Evolutionary conservation across 2,329 filamentous ascomycete genomes (phyloP).

Genomic region (Epichloe amarillans): DNA sequence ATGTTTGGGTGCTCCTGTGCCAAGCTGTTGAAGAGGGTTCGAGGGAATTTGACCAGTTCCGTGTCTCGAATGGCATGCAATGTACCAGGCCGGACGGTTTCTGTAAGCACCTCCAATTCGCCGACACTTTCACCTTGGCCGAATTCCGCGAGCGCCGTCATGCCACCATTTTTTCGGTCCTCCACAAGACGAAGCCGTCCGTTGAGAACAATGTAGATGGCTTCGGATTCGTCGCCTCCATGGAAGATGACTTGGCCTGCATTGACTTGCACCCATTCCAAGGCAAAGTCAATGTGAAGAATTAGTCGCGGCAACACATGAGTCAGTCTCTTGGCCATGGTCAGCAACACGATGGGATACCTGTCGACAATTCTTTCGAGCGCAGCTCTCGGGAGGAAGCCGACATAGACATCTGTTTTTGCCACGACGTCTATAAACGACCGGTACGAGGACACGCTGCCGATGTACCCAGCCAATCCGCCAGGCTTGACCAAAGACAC

Average conservation of each 20-base stretch:
- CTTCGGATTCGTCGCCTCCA: conserved; percentile 88
- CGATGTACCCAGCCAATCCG: conserved; percentile 85
- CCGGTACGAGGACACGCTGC: conserved; percentile 84
- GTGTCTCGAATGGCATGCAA: conserved; percentile 94
- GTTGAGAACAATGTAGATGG: conserved; percentile 95
- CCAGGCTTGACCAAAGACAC: conserved; percentile 90
- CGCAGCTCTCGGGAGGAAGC: conserved; percentile 74
- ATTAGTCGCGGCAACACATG: conserved; percentile 79
- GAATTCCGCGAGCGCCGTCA: conserved; percentile 81
- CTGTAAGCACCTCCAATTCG: conserved; percentile 92
- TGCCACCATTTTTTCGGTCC: conserved; percentile 66
- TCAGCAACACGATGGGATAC: conserved; percentile 83
- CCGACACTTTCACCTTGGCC: conserved; percentile 97
- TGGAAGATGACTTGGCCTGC: conserved; percentile 92
- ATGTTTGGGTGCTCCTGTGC: conserved; percentile 96
- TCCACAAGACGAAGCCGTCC: conserved; percentile 76
- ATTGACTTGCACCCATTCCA: conserved; percentile 96
- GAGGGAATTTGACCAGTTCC: conserved; percentile 89
- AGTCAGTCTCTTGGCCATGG: conserved; percentile 90
- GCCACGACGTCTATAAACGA: conserved; percentile 95
- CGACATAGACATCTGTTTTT: conserved; percentile 96
- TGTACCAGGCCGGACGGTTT: conserved; percentile 79
- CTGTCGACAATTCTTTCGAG: conserved; percentile 86
- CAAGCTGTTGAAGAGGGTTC: conserved; percentile 92
- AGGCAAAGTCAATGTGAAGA: conserved; percentile 91